phyloP scores from a whole-genome alignment of 2,329 filamentous ascomycete species.

The Trematosphaeria pertusa region DNA sequence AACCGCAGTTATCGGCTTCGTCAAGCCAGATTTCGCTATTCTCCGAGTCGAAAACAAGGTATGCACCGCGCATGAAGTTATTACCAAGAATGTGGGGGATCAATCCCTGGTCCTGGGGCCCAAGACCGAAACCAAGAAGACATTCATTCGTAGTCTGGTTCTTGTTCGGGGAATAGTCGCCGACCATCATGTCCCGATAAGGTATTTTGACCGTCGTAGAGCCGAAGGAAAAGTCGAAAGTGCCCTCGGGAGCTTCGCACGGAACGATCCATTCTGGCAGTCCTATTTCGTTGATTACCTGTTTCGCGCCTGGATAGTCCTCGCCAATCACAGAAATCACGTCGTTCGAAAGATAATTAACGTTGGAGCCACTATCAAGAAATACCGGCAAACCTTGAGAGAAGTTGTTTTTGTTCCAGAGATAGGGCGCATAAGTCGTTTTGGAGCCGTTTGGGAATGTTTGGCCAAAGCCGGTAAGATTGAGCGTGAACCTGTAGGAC shows the following conservation, averaged over 20 bases:
- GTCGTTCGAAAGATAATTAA: neutral
- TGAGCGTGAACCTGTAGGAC: neutral
- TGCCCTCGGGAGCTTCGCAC: conserved; percentile 3
- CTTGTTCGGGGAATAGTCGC: too few species aligned
- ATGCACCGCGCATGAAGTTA: conserved; percentile 5
- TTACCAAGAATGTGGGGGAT: neutral
- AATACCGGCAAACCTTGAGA: neutral
- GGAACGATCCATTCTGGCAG: neutral
- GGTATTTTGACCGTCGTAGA: neutral
- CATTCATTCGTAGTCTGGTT: neutral
- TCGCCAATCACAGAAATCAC: conserved; percentile 5
- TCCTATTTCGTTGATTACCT: neutral
- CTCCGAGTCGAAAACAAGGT: conserved; percentile 11
- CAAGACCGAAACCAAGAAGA: neutral
- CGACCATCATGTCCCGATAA: neutral
- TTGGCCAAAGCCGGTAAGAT: neutral
- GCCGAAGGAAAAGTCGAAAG: conserved; percentile 6
- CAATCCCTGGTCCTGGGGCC: neutral
- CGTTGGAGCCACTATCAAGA: conserved; percentile 1
- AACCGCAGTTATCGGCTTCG: conserved; percentile 9
- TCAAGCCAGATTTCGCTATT: conserved; percentile 7
- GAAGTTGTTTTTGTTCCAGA: neutral
- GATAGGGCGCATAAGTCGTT: neutral
- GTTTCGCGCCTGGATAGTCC: conserved; percentile 2
- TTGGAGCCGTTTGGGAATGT: neutral